A percentile compares a stretch with the other conserved stretches of the same genome.
Evolutionary conservation across 768 basidiomycete species (phyloP).

Genomic region (Pleurotus salmoneostramineus): DNA sequence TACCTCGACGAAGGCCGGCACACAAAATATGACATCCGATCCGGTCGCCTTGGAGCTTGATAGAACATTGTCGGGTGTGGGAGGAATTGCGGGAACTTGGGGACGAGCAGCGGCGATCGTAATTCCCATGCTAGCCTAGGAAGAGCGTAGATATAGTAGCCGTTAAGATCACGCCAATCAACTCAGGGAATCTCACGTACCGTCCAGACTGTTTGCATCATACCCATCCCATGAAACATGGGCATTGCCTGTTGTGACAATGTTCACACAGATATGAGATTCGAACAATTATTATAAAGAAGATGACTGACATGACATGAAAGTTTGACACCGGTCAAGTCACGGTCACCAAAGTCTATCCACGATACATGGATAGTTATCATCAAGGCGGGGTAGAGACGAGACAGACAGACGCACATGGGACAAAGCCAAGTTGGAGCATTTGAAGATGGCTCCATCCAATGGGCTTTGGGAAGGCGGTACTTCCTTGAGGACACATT

Average conservation of each 20-base stretch:
- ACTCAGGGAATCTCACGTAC: conserved; percentile 6
- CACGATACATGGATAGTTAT: neutral
- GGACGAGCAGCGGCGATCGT: conserved; percentile 21
- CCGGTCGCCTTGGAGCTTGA: conserved; percentile 7
- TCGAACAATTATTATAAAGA: conserved; percentile 9
- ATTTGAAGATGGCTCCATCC: conserved; percentile 12
- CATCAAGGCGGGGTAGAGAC: neutral
- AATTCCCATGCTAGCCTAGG: conserved; percentile 11
- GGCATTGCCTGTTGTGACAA: neutral
- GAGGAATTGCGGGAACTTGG: conserved; percentile 9
- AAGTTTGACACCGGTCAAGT: conserved; percentile 1
- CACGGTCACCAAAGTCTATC: conserved; percentile 8
- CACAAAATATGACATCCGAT: conserved; percentile 10
- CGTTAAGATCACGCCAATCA: neutral
- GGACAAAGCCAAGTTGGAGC: conserved; percentile 7
- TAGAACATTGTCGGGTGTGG: conserved; percentile 16
- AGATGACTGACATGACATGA: conserved; percentile 5
- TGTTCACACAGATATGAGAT: neutral
- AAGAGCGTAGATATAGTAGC: conserved; percentile 7
- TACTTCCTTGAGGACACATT: conserved; percentile 15
- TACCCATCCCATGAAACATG: conserved; percentile 18
- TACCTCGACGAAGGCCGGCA: conserved; percentile 20
- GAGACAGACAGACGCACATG: neutral
- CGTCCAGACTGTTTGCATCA: conserved; percentile 9
- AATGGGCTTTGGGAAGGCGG: conserved; percentile 22